phyloP scores from a whole-genome alignment of 75 land plant genomes.

The Pinus albicaulis region DNA sequence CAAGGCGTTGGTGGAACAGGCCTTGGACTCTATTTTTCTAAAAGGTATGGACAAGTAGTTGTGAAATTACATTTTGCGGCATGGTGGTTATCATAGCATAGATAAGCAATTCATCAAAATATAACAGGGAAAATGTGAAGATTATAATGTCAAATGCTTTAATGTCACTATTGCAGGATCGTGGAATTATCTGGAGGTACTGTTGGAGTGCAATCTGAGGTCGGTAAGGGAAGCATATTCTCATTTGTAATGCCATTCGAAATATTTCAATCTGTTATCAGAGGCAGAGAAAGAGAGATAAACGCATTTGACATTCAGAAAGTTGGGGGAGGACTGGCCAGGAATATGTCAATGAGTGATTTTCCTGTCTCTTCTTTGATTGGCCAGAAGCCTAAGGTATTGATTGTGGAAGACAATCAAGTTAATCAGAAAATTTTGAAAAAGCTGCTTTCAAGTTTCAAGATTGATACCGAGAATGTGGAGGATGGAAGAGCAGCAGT shows the following conservation, averaged over 20 bases:
- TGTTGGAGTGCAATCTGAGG: constrained; percentile 26
- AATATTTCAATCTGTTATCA: constrained; percentile 4
- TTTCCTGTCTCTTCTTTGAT: neutral
- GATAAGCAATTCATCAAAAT: no score
- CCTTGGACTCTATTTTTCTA: constrained; percentile 30
- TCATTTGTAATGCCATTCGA: constrained; percentile 30
- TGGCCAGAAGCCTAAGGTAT: constrained; percentile 8
- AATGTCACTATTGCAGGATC: neutral
- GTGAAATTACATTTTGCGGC: neutral
- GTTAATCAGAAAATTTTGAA: constrained; percentile 28
- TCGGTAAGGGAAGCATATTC: constrained; percentile 32
- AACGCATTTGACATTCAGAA: neutral
- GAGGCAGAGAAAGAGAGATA: neutral
- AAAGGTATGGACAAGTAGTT: constrained; percentile 11
- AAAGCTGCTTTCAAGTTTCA: constrained; percentile 23
- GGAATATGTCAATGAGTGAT: neutral
- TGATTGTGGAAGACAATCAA: constrained; percentile 49
- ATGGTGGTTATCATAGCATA: no score
- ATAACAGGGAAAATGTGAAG: neutral
- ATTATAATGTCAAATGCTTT: neutral
- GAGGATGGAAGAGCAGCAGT: constrained; percentile 55
- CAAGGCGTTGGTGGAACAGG: constrained; percentile 29
- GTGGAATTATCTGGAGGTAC: constrained; percentile 32
- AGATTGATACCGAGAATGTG: constrained; percentile 22
- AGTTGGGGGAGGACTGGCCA: neutral